phyloP scores from a whole-genome alignment of 2,329 filamentous ascomycete species.

The Diaporthe citrichinensis region DNA sequence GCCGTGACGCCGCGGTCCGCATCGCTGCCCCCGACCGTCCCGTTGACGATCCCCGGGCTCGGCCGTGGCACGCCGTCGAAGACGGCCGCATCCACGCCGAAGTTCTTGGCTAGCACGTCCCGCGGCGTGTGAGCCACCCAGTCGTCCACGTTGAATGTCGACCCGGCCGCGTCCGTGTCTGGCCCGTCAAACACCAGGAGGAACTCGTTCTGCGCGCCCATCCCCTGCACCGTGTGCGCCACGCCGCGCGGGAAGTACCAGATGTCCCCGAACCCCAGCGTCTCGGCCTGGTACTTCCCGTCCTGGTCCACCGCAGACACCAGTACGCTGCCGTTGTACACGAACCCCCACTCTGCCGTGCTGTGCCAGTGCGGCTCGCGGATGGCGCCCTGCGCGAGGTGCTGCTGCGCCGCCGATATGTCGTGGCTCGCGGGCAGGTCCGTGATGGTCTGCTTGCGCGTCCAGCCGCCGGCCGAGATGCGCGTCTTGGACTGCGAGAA shows the following conservation, averaged over 20 bases:
- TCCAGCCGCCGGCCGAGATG: conserved; percentile 75
- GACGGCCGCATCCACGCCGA: conserved; percentile 71
- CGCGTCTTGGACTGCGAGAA: conserved; percentile 77
- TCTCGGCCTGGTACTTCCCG: conserved; percentile 68
- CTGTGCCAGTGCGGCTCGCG: conserved; percentile 78
- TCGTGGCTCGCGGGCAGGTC: conserved; percentile 76
- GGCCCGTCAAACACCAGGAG: conserved; percentile 61
- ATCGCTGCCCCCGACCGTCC: conserved; percentile 63
- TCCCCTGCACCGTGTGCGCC: conserved; percentile 74
- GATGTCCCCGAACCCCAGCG: conserved; percentile 72
- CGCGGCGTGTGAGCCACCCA: conserved; percentile 78
- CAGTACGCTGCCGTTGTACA: conserved; percentile 70
- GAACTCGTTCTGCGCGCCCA: conserved; percentile 77
- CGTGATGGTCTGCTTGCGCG: conserved; percentile 75
- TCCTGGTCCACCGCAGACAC: conserved; percentile 74
- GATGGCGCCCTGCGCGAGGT: conserved; percentile 75
- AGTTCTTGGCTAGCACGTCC: conserved; percentile 76
- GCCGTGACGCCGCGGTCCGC: conserved; percentile 52
- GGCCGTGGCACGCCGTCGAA: conserved; percentile 71
- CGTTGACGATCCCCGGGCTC: conserved; percentile 74
- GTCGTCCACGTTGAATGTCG: conserved; percentile 79
- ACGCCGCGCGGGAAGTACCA: conserved; percentile 79
- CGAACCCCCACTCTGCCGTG: conserved; percentile 78
- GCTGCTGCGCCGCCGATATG: conserved; percentile 77
- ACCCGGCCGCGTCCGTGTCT: conserved; percentile 55